phyloP scores from a whole-genome alignment of 331 rosid species.

The Erythrophleum ivorense region DNA sequence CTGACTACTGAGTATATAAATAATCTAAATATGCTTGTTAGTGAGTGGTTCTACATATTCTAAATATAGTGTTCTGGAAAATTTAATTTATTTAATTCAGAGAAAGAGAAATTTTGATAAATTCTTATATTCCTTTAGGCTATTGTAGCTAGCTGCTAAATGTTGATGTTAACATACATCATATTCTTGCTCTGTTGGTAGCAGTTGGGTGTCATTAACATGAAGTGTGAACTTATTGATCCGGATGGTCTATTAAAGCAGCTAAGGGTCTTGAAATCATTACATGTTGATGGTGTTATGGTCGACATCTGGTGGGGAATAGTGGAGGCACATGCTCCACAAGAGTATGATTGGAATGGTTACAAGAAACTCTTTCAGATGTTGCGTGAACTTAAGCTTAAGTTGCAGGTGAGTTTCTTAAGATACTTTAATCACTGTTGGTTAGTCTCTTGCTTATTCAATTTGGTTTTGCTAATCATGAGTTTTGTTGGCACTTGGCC shows the following conservation, averaged over 20 bases:
- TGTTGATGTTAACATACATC: conserved; percentile 23
- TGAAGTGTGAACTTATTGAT: conserved; percentile 94
- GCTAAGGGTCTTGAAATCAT: conserved; percentile 82
- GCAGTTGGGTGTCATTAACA: conserved; percentile 91
- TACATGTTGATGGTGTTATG: conserved; percentile 81
- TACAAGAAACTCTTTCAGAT: conserved; percentile 92
- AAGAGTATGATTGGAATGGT: conserved; percentile 97
- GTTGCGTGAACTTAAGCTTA: conserved; percentile 83
- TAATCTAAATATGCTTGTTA: conserved; percentile 31
- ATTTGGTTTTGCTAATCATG: conserved; percentile 25
- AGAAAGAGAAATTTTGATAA: neutral
- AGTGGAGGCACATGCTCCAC: conserved; percentile 95
- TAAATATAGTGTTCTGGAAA: conserved; percentile 15
- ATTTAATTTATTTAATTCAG: neutral
- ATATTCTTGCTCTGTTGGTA: conserved; percentile 44
- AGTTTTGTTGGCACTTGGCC: conserved; percentile 39
- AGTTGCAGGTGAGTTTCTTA: conserved; percentile 71
- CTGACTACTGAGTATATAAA: neutral
- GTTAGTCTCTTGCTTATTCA: conserved; percentile 34
- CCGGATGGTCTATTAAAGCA: conserved; percentile 88
- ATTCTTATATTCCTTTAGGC: neutral
- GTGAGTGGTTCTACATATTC: conserved; percentile 18
- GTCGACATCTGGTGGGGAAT: conserved; percentile 99
- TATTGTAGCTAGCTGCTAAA: conserved; percentile 40
- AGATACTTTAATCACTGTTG: conserved; percentile 23